A percentile compares a stretch with the other conserved stretches of the same genome.
Evolutionary conservation across 495 filamentous ascomycete genomes (phyloP).

Genomic region (Talaromyces stipitatus): DNA sequence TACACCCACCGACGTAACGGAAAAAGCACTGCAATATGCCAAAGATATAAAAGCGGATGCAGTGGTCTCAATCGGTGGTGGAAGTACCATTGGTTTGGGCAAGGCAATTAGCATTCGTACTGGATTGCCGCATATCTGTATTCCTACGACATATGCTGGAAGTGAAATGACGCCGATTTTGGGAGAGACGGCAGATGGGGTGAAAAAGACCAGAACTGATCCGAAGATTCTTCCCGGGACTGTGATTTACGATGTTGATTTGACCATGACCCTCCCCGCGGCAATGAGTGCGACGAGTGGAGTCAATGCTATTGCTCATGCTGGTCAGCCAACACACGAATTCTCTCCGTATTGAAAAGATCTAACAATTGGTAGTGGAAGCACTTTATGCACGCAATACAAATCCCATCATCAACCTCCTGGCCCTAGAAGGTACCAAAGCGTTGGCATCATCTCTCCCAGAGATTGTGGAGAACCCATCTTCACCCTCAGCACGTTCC

Average conservation of each 20-base stretch:
- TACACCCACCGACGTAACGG: slow-evolving; percentile 56
- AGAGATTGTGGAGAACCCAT: slow-evolving; percentile 42
- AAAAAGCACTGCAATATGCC: slow-evolving; percentile 49
- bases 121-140: slow-evolving; percentile 55
- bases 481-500: slow-evolving; percentile 42
- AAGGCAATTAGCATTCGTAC: slow-evolving; percentile 62
- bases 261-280: slow-evolving; percentile 57
- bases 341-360: background rate
- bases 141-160: slow-evolving; percentile 63
- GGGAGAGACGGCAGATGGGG: slow-evolving; percentile 55
- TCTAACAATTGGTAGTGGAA: slow-evolving; percentile 41
- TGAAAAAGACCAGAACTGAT: slow-evolving; percentile 58
- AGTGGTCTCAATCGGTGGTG: slow-evolving; percentile 56
- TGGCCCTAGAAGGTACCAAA: slow-evolving; percentile 49
- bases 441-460: slow-evolving; percentile 50
- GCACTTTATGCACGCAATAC: slow-evolving; percentile 58
- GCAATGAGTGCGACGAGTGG: slow-evolving; percentile 56
- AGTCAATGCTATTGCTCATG: slow-evolving; percentile 65
- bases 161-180: slow-evolving; percentile 65
- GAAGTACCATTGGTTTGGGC: slow-evolving; percentile 58
- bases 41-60: slow-evolving; percentile 41
- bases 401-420: slow-evolving; percentile 51
- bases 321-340: slow-evolving; percentile 26
- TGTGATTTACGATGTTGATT: slow-evolving; percentile 63
- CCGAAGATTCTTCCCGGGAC: slow-evolving; percentile 57